phyloP scores from a whole-genome alignment of 495 filamentous ascomycete species.

The Cryomyces minteri region DNA sequence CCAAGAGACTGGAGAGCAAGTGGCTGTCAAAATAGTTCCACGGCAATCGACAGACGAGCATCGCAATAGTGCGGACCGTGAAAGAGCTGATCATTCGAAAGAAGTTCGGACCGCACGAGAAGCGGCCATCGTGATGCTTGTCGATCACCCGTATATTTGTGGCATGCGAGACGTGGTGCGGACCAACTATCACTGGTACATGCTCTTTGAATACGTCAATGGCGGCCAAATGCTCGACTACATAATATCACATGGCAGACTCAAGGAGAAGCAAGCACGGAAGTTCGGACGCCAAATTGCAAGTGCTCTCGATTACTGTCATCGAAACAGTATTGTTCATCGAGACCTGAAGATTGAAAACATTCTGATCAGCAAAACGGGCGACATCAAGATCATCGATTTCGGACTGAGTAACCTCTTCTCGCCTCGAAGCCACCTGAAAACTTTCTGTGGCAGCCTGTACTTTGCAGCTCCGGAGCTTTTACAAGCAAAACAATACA shows the following conservation, averaged over 20 bases:
- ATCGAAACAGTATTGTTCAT: constrained; percentile 97
- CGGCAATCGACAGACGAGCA: constrained; percentile 71
- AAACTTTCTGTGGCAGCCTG: constrained; percentile 94
- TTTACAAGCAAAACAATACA: constrained; percentile 84
- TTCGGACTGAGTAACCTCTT: constrained; percentile 97
- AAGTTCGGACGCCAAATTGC: constrained; percentile 97
- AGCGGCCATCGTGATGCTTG: constrained; percentile 88
- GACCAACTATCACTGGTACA: constrained; percentile 98
- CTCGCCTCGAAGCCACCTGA: constrained; percentile 66
- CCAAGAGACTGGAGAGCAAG: constrained; percentile 53
- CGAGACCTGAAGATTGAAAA: constrained; percentile 98
- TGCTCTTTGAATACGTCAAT: constrained; percentile 99
- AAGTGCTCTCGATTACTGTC: constrained; percentile 96
- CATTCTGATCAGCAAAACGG: constrained; percentile 97
- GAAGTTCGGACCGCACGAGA: constrained; percentile 92
- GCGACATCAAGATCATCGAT: constrained; percentile 99
- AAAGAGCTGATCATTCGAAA: constrained; percentile 85
- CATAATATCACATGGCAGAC: constrained; percentile 91
- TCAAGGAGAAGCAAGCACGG: constrained; percentile 96
- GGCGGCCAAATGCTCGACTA: constrained; percentile 99
- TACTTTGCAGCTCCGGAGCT: constrained; percentile 97
- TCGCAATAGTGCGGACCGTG: constrained; percentile 60
- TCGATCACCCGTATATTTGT: constrained; percentile 93
- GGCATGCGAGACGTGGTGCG: constrained; percentile 89
- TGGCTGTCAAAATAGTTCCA: constrained; percentile 97